Conservation (phyloP, 768 basidiomycete genomes). For the Tylopilus plumbeoviolaceoides region DNA sequence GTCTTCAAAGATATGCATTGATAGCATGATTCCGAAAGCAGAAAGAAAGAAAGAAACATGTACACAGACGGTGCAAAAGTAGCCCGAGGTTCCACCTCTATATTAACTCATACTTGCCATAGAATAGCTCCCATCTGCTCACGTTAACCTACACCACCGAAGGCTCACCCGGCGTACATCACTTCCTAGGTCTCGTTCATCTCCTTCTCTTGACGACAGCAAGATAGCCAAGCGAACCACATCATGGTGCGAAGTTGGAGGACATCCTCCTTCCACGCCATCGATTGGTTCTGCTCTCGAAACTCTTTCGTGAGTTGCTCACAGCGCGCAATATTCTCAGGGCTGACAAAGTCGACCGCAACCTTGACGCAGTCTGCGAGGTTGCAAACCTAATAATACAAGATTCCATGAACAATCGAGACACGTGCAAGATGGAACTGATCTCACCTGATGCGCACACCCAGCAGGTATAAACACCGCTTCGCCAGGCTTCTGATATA, state of each 20-base stretch:
- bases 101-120: conserved; percentile 24
- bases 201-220: conserved; percentile 45
- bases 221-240: conserved; percentile 90
- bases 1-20: conserved; percentile 8
- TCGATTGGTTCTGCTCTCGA: conserved; percentile 80
- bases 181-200: conserved; percentile 29
- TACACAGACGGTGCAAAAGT: conserved; percentile 22
- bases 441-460: conserved; percentile 79
- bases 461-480: conserved; percentile 96
- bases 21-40: conserved; percentile 14
- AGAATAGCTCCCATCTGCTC: conserved; percentile 23
- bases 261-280: conserved; percentile 93
- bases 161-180: background rate
- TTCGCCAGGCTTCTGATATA: conserved; percentile 90
- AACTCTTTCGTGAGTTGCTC: conserved; percentile 86
- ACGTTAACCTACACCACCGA: conserved; percentile 20
- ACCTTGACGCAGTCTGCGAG: conserved; percentile 95
- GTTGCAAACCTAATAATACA: conserved; percentile 68
- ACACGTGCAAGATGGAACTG: background rate
- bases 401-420: background rate
- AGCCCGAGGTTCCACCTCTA: conserved; percentile 24
- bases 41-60: conserved; percentile 16
- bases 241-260: conserved; percentile 88
- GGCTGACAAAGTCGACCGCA: conserved; percentile 91
- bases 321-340: conserved; percentile 86